A percentile compares a stretch with the other conserved stretches of the same genome.
Evolutionary conservation across 768 basidiomycete species (phyloP).

Genomic region (Boletus rufocinnamomeus): DNA sequence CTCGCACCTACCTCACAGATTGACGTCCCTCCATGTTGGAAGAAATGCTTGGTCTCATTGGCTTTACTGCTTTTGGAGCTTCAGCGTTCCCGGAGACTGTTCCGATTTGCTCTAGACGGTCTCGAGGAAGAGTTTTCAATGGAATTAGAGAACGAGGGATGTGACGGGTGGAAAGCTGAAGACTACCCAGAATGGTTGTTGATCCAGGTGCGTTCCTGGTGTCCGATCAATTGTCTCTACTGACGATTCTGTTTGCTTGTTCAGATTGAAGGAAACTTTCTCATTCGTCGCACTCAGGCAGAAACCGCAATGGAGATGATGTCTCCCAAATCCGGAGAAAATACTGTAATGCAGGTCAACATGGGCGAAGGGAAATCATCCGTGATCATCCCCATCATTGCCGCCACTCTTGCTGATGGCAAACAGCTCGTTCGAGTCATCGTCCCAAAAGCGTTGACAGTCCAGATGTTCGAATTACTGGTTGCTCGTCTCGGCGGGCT

Average conservation of each 20-base stretch:
- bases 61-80: conserved; percentile 29
- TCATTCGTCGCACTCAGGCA: conserved; percentile 35
- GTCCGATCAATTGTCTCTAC: too few relatives aligned
- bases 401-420: too few relatives aligned
- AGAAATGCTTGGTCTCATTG: conserved; percentile 28
- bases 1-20: neutral
- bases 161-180: conserved; percentile 15
- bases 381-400: too few relatives aligned
- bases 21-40: conserved; percentile 28
- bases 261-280: conserved; percentile 40
- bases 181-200: conserved; percentile 43
- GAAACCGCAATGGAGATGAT: conserved; percentile 47
- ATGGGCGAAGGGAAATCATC: conserved; percentile 65
- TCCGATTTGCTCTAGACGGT: conserved; percentile 21
- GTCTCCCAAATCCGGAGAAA: conserved; percentile 34
- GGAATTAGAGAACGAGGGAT: conserved; percentile 24
- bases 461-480: too few relatives aligned
- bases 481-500: too few relatives aligned
- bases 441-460: too few relatives aligned
- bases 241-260: neutral
- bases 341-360: conserved; percentile 47
- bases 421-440: conserved; percentile 17
- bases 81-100: neutral
- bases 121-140: conserved; percentile 33
- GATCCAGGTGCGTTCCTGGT: conserved; percentile 36